phyloP scores from a whole-genome alignment of 768 basidiomycete species.

The Coprinopsis marcescibilis region DNA sequence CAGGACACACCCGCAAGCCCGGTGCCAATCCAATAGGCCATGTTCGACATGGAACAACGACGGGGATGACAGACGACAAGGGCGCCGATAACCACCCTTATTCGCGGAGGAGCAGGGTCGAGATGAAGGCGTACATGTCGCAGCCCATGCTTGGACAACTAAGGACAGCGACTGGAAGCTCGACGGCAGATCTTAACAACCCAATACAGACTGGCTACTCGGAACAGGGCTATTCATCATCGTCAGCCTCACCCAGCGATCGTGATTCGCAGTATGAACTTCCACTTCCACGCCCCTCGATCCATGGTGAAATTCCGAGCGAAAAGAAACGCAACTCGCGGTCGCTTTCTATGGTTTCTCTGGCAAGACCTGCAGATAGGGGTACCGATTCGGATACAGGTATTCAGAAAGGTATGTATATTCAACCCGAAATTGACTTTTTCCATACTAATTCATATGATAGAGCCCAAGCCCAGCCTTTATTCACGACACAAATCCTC shows the following conservation, averaged over 20 bases:
- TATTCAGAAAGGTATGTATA: no score
- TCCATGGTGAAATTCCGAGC: background rate
- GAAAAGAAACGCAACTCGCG: background rate
- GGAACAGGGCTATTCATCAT: background rate
- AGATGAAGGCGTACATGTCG: conserved; percentile 39
- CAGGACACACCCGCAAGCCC: conserved; percentile 18
- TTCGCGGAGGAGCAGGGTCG: background rate
- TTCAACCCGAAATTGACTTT: no score
- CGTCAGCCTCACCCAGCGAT: conserved; percentile 2
- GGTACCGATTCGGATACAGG: no score
- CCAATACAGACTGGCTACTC: background rate
- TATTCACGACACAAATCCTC: background rate
- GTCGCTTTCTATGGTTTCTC: background rate
- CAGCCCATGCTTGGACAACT: conserved; percentile 33
- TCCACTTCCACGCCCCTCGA: conserved; percentile 2
- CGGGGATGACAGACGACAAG: background rate
- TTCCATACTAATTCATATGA: no score
- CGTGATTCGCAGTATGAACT: background rate
- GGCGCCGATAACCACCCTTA: background rate
- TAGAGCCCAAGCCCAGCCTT: conserved; percentile 9
- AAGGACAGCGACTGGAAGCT: background rate
- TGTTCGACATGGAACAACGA: conserved; percentile 11
- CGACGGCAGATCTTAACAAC: background rate
- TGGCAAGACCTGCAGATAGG: no score
- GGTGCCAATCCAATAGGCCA: conserved; percentile 6